Base-by-base conservation (phyloP, 768 basidiomycete species). In the Hemileccinum rubropunctum region DNA sequence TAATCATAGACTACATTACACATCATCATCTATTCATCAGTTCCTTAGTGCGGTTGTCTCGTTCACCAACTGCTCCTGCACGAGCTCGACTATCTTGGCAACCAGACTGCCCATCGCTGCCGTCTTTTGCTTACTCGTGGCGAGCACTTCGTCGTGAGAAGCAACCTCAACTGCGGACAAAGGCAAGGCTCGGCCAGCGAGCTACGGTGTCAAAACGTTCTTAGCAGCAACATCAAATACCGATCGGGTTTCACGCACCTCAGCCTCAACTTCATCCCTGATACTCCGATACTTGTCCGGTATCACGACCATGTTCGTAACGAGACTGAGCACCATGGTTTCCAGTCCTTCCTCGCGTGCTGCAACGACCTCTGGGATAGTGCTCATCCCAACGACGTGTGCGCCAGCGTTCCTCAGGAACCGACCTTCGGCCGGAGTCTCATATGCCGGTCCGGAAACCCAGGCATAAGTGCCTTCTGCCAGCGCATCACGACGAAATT, bases 371-470 rank as follows among this genome's bases (percentile, higher is more conserved):
- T 95, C 92, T 0, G 91, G 92, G 14, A 94, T 80, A 0, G 93
- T 95, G 57, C 88, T 91, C 92, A 95, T 95, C 2, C 92, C 92
- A 2, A 94, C 92, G n/a, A 93, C 87, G 58, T 91, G 90, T 1
- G 86, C 92, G 3, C 92, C 92, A 0, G 81, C 82, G 8, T 71
- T 68, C 14, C 86, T 72, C 35, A 95, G 71, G 69, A 93, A 83
- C 42, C 84, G 74, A 28, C 91, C 92, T 58, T 95, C 92, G 0
- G 90, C 91, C 3, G 87, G 83, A 1, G 88, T 90, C 70, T 95
- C 92, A 62, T 95, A 95, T 8, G 90, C 88, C 13, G 93, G 92
- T 0, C 93, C 92, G 27, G 83, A 79, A 40, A 95, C 92, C 88
- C 90, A 95, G 1, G 91, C 91, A 58, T 95, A 95, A 2, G 79